Evolutionary conservation across 2,329 filamentous ascomycete genomes (phyloP).

Genomic region (Lasiodiplodia theobromae): DNA sequence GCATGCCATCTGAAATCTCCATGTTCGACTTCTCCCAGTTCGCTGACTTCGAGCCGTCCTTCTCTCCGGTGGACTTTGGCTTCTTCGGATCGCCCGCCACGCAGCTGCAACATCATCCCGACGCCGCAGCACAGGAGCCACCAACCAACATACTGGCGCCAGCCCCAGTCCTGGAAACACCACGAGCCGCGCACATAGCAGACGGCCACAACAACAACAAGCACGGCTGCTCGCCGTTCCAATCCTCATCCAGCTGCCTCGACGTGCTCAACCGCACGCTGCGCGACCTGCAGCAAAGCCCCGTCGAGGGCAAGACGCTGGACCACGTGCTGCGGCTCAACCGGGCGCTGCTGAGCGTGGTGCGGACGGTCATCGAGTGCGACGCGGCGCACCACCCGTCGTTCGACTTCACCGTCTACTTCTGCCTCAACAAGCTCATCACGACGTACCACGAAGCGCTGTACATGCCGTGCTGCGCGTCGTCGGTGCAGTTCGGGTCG

Average conservation of each 20-base stretch:
- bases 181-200: neutral
- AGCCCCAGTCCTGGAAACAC: too few relatives aligned
- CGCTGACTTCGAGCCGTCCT: neutral
- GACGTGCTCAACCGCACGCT: neutral
- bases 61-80: neutral
- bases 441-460: slow-evolving; percentile 1
- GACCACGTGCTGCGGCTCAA: neutral
- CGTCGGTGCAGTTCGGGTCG: neutral
- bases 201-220: too few relatives aligned
- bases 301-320: neutral
- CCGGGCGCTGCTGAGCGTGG: neutral
- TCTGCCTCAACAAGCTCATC: slow-evolving; percentile 2
- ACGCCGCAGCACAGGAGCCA: neutral
- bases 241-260: neutral
- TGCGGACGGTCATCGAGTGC: neutral
- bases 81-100: neutral
- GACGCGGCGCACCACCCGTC: neutral
- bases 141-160: neutral
- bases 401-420: neutral
- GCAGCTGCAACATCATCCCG: neutral
- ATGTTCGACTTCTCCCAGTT: neutral
- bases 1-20: neutral
- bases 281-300: neutral
- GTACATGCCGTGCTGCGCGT: neutral
- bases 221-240: neutral